phyloP scores from a whole-genome alignment of 805 yeast genomes.

The Metschnikowia borealis region DNA sequence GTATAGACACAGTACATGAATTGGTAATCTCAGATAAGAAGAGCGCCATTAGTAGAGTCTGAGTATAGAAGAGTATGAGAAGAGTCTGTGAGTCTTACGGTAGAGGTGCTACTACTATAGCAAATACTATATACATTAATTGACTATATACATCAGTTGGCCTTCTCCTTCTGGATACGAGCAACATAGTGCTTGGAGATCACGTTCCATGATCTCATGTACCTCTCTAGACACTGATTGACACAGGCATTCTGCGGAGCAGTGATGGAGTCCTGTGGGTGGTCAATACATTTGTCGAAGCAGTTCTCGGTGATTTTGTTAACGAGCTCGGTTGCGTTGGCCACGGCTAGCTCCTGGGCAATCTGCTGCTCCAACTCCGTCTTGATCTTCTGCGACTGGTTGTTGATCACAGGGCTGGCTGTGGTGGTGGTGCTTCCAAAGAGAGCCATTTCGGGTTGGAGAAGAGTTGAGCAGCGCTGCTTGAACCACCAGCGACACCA shows the following conservation, averaged over 20 bases:
- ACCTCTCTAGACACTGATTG: conserved; percentile 76
- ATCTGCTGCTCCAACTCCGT: conserved; percentile 66
- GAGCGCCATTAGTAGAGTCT: too few relatives aligned
- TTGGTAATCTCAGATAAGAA: too few relatives aligned
- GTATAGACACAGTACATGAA: too few relatives aligned
- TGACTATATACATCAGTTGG: conserved; percentile 4
- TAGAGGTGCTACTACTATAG: background rate
- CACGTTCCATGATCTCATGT: conserved; percentile 87
- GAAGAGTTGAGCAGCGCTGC: background rate
- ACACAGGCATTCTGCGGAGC: conserved; percentile 63
- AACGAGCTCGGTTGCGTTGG: conserved; percentile 84
- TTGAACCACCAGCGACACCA: background rate
- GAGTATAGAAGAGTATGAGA: too few relatives aligned
- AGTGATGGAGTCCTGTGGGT: conserved; percentile 51
- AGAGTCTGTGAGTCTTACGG: too few relatives aligned
- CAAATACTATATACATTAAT: background rate
- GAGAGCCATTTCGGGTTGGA: conserved; percentile 12
- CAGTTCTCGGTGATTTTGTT: conserved; percentile 84
- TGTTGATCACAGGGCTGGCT: conserved; percentile 8
- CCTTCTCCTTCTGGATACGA: conserved; percentile 52
- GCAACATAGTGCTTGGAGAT: conserved; percentile 72
- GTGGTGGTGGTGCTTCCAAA: conserved; percentile 14
- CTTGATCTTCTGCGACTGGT: conserved; percentile 33
- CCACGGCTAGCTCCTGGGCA: conserved; percentile 81
- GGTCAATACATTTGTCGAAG: conserved; percentile 68